Evolutionary conservation across 441 rosid genomes (phyloP).

Genomic region (Manihot esculenta): DNA sequence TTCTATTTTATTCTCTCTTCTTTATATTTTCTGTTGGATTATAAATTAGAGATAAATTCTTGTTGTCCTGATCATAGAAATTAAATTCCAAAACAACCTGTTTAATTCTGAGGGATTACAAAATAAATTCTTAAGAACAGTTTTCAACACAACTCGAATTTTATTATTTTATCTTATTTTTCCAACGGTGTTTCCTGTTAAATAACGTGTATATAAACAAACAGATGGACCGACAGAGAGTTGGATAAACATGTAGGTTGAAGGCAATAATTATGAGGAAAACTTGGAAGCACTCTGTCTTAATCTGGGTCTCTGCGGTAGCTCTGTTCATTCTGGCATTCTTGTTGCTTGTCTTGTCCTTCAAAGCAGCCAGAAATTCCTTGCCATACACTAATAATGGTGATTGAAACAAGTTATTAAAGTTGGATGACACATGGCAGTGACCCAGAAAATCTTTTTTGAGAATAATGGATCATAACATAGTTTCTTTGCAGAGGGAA

Average conservation of each 20-base stretch:
- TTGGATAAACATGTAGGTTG: neutral
- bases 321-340: neutral
- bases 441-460: neutral
- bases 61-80: too few relatives aligned
- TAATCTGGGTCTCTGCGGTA: neutral
- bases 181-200: too few relatives aligned
- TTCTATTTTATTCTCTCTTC: too few relatives aligned
- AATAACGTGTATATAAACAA: too few relatives aligned
- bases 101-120: too few relatives aligned
- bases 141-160: too few relatives aligned
- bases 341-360: slow-evolving; percentile 23
- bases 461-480: neutral
- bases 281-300: neutral
- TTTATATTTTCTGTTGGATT: too few relatives aligned
- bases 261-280: neutral
- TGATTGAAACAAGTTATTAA: neutral
- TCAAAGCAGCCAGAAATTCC: slow-evolving; percentile 5
- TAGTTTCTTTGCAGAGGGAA: slow-evolving; percentile 15
- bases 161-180: too few relatives aligned
- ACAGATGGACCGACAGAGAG: too few relatives aligned
- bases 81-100: too few relatives aligned
- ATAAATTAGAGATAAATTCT: too few relatives aligned
- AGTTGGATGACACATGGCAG: slow-evolving; percentile 7
- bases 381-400: neutral
- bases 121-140: too few relatives aligned